phyloP scores from a whole-genome alignment of 331 rosid species.

The Acacia pycnantha region DNA sequence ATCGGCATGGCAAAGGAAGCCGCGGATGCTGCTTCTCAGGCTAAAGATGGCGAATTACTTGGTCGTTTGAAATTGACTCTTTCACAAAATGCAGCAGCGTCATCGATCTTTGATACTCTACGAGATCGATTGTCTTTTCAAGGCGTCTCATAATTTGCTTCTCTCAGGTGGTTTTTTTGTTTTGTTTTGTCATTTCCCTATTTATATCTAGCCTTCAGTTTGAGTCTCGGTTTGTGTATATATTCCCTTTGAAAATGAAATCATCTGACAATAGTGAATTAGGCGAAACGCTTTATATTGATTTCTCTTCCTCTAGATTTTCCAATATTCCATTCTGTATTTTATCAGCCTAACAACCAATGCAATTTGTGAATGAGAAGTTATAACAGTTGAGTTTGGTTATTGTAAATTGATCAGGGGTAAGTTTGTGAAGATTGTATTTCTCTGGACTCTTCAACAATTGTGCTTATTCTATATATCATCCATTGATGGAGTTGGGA shows the following conservation, averaged over 20 bases:
- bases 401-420: not conserved
- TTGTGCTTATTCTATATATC: no score
- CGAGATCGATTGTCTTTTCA: constrained; percentile 78
- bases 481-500: no score
- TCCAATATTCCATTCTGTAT: constrained; percentile 15
- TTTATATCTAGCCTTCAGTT: not conserved
- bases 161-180: constrained; percentile 16
- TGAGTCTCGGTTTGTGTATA: constrained; percentile 2
- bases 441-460: no score
- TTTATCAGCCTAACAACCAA: not conserved
- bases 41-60: constrained; percentile 91
- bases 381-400: constrained; percentile 20
- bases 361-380: constrained; percentile 17
- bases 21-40: constrained; percentile 94
- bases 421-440: not conserved
- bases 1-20: constrained; percentile 99
- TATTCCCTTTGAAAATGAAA: constrained; percentile 32
- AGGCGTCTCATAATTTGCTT: constrained; percentile 59
- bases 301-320: not conserved
- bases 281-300: constrained; percentile 1
- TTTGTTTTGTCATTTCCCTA: not conserved
- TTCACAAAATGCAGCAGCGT: constrained; percentile 80
- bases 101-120: constrained; percentile 82
- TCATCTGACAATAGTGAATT: constrained; percentile 23
- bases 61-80: constrained; percentile 82